Conservation (phyloP, 2,329 filamentous ascomycete species). For the Akanthomyces lecanii region DNA sequence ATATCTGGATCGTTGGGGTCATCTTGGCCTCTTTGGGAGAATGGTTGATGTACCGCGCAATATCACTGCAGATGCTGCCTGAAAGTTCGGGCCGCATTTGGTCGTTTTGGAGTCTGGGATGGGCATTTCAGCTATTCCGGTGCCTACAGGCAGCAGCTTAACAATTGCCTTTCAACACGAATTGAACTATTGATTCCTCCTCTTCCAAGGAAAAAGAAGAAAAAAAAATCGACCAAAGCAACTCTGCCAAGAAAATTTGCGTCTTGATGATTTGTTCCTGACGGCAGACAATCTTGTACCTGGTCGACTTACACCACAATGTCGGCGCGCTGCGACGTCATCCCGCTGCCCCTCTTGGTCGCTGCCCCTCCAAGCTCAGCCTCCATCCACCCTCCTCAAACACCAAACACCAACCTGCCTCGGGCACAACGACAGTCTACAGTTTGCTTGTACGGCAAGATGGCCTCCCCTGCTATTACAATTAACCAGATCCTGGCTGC, state of each 20-base stretch:
- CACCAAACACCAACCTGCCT: not conserved
- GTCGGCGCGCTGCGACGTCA: conserved; percentile 5
- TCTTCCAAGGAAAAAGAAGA: too few species aligned
- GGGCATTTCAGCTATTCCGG: not conserved
- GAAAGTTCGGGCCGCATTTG: too few species aligned
- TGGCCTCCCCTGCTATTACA: conserved; percentile 45
- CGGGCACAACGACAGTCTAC: not conserved
- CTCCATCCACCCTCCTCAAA: conserved; percentile 5
- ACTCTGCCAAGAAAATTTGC: not conserved
- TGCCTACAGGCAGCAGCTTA: conserved; percentile 11
- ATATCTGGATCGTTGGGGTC: too few species aligned
- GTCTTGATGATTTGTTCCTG: not conserved
- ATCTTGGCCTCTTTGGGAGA: too few species aligned
- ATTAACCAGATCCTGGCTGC: conserved; percentile 75
- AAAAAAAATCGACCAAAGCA: not conserved
- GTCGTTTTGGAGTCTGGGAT: too few species aligned
- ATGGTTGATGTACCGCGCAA: too few species aligned
- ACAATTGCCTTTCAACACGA: not conserved
- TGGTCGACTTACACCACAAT: not conserved
- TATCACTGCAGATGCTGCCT: too few species aligned
- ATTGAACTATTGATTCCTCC: not conserved
- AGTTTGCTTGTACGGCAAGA: conserved; percentile 17
- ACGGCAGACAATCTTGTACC: not conserved
- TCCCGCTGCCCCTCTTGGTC: conserved; percentile 9
- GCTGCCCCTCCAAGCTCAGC: conserved; percentile 14